A percentile compares a stretch with the other conserved stretches of the same genome.
Conservation (phyloP, 2,329 filamentous ascomycete species). For the Alternaria conjuncta region DNA sequence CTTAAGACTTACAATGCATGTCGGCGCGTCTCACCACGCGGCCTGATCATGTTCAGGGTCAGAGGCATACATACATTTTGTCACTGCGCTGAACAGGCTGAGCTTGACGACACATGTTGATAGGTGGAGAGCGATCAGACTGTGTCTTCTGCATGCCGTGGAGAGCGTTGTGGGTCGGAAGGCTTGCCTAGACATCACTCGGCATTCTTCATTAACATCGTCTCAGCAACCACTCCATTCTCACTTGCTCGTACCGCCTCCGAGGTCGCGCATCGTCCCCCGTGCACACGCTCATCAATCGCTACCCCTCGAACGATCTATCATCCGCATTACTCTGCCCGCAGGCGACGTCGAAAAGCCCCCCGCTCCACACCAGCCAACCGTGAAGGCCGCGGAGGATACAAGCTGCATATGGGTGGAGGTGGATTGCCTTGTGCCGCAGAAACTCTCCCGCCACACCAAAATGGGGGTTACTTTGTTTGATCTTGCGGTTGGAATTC, state of each 20-base stretch:
- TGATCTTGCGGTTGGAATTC: fast-evolving
- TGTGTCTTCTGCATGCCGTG: not conserved
- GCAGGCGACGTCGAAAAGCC: not conserved
- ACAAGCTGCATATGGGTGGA: not conserved
- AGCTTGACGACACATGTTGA: not conserved
- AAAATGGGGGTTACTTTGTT: not conserved
- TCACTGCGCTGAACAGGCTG: not conserved
- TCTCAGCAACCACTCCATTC: not conserved
- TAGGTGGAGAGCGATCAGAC: not conserved
- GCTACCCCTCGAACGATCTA: not conserved
- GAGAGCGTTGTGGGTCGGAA: not conserved
- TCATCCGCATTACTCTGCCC: not conserved
- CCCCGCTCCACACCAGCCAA: not conserved
- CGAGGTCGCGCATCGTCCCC: not conserved
- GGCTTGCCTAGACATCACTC: not conserved
- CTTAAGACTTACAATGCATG: not conserved
- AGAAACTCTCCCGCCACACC: not conserved
- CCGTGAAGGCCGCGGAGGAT: not conserved
- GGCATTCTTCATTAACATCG: not conserved
- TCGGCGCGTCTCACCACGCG: not conserved
- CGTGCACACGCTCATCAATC: not conserved
- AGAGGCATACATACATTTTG: not conserved
- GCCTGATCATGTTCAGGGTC: not conserved
- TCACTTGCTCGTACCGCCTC: not conserved
- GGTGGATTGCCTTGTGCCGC: not conserved